These are phyloP conservation scores for Globisporangium uncinulatum DNA, from an alignment of 352 stramenopile species.

Conservation along the genomic window DNA sequence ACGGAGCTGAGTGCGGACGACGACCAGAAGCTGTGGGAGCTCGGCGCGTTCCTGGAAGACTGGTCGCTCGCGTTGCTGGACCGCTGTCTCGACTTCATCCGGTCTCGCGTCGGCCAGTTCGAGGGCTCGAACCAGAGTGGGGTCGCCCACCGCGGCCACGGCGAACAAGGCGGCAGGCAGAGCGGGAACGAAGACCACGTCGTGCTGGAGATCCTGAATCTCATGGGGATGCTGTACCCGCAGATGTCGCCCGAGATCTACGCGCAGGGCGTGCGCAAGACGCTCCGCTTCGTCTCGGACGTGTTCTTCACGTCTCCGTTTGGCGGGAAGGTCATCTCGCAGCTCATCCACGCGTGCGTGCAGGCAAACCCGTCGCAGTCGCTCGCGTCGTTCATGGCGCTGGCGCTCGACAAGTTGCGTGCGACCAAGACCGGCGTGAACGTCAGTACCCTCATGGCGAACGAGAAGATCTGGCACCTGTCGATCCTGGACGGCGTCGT, in stretches of 20 bases:
- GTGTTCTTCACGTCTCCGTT: slow-evolving; percentile 61
- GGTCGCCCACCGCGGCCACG: slow-evolving; percentile 11
- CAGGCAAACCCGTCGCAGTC: slow-evolving; percentile 37
- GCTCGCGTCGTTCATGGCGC: slow-evolving; percentile 30
- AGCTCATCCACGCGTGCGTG: slow-evolving; percentile 43
- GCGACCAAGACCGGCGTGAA: slow-evolving; percentile 27
- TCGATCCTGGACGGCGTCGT: slow-evolving; percentile 49
- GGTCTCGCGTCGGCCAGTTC: slow-evolving; percentile 35
- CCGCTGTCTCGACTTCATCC: slow-evolving; percentile 61
- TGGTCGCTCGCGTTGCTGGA: slow-evolving; percentile 61
- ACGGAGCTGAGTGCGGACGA: slow-evolving; percentile 20
- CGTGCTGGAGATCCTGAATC: slow-evolving; percentile 53
- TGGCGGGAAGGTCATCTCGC: slow-evolving; percentile 50
- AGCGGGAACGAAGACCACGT: slow-evolving; percentile 35
- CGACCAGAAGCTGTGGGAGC: slow-evolving; percentile 54
- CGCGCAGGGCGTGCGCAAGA: slow-evolving; percentile 44
- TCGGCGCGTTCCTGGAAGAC: slow-evolving; percentile 53
- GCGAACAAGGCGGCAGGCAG: slow-evolving; percentile 13
- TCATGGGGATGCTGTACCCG: slow-evolving; percentile 51
- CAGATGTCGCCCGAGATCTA: slow-evolving; percentile 68
- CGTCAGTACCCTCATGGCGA: slow-evolving; percentile 33
- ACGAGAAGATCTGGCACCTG: slow-evolving; percentile 67
- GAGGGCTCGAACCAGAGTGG: slow-evolving; percentile 19
- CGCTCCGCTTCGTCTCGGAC: slow-evolving; percentile 40
- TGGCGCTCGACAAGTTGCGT: slow-evolving; percentile 46